These are phyloP conservation scores for Candida dajiaensis DNA, from an alignment of 805 yeast species.

Conservation along the genomic window DNA sequence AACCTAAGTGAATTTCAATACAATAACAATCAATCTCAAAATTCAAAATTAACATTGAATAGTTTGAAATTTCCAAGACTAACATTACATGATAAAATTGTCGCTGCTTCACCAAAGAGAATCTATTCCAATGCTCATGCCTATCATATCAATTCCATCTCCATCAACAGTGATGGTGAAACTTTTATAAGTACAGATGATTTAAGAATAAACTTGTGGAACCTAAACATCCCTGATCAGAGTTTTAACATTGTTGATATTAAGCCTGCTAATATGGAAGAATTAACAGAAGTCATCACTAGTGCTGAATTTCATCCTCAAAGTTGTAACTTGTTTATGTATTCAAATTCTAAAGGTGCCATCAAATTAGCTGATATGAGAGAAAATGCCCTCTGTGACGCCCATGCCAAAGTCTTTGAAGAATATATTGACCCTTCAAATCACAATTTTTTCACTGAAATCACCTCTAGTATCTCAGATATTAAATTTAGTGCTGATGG, in stretches of 20 bases:
- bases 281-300: conserved; percentile 95
- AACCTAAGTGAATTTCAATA: conserved; percentile 51
- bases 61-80: conserved; percentile 76
- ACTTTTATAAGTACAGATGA: conserved; percentile 92
- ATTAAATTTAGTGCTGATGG: conserved; percentile 91
- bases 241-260: conserved; percentile 96
- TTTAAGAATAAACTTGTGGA: conserved; percentile 93
- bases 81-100: conserved; percentile 90
- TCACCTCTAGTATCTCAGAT: conserved; percentile 90
- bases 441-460: conserved; percentile 95
- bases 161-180: conserved; percentile 93
- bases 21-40: conserved; percentile 1
- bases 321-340: conserved; percentile 90
- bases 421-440: conserved; percentile 89
- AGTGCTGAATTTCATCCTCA: conserved; percentile 94
- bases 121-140: conserved; percentile 96
- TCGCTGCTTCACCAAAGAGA: conserved; percentile 90
- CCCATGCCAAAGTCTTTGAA: conserved; percentile 81
- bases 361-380: conserved; percentile 96
- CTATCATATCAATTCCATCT: conserved; percentile 93
- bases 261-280: conserved; percentile 98
- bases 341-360: conserved; percentile 92
- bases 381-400: conserved; percentile 88
- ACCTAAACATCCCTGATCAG: conserved; percentile 88
- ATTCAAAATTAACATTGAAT: conserved; percentile 28